These are phyloP conservation scores for Penicillium flavigenum DNA, from an alignment of 495 filamentous ascomycete species.

Conservation along the genomic window DNA sequence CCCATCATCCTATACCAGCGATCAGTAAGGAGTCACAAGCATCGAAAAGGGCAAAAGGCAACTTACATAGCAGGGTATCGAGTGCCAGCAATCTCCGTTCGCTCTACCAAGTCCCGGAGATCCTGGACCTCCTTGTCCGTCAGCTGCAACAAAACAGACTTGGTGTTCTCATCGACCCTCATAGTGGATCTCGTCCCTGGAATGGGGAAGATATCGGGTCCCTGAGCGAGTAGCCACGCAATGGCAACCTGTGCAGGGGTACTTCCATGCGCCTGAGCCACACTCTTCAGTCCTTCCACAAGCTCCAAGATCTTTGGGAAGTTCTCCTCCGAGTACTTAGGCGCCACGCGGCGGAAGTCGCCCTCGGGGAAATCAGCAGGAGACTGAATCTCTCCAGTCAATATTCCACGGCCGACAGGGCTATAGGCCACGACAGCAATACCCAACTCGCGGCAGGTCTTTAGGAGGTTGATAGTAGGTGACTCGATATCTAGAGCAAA, in stretches of 20 bases:
- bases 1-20: too few species aligned
- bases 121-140: constrained; percentile 48
- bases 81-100: constrained; percentile 7
- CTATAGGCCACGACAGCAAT: constrained; percentile 60
- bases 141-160: constrained; percentile 44
- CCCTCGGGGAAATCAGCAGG: constrained; percentile 43
- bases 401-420: constrained; percentile 60
- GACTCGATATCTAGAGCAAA: constrained; percentile 61
- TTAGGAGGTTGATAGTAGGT: constrained; percentile 44
- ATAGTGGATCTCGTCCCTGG: constrained; percentile 57
- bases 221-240: constrained; percentile 54
- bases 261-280: constrained; percentile 49
- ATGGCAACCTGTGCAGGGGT: constrained; percentile 47
- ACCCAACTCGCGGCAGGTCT: constrained; percentile 61
- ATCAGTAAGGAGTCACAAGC: too few species aligned
- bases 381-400: constrained; percentile 50
- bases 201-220: constrained; percentile 56
- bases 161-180: constrained; percentile 59
- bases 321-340: constrained; percentile 52
- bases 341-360: constrained; percentile 40
- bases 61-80: constrained; percentile 11
- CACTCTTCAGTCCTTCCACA: constrained; percentile 36
- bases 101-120: constrained; percentile 34
- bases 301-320: constrained; percentile 48
- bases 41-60: not conserved